Conservation (phyloP, 371 early-diverging fungal species). For the Funneliformis caledonium region DNA sequence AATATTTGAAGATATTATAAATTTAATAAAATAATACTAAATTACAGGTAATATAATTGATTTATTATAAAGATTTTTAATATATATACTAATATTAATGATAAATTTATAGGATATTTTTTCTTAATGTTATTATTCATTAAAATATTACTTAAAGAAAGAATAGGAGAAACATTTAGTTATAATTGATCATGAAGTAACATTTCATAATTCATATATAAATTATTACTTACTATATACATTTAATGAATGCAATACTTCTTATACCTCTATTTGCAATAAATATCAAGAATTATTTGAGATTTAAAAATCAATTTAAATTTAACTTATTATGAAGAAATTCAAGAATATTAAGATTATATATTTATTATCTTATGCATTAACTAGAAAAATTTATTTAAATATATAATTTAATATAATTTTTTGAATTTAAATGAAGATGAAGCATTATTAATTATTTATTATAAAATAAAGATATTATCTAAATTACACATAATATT, state of each 20-base stretch:
- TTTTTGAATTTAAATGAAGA: background rate
- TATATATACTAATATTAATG: background rate
- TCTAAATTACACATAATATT: background rate
- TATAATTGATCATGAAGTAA: background rate
- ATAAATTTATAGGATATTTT: background rate
- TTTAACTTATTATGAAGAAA: background rate
- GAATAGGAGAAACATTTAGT: conserved; percentile 7
- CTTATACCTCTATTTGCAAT: background rate
- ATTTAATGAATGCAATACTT: background rate
- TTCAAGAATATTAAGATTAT: background rate
- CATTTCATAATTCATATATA: background rate
- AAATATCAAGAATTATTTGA: background rate
- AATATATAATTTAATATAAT: background rate
- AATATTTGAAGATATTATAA: background rate
- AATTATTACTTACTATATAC: conserved; percentile 9
- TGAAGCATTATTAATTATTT: background rate
- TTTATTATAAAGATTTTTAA: background rate
- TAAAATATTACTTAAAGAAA: background rate
- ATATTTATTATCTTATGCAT: background rate
- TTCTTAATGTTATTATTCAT: background rate
- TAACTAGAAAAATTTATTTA: background rate
- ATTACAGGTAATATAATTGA: background rate
- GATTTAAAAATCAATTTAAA: background rate
- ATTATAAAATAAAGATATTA: conserved; percentile 5
- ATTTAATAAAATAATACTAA: background rate